phyloP scores from a whole-genome alignment of 2,329 filamentous ascomycete species.

The Ophiostoma himal-ulmi region DNA sequence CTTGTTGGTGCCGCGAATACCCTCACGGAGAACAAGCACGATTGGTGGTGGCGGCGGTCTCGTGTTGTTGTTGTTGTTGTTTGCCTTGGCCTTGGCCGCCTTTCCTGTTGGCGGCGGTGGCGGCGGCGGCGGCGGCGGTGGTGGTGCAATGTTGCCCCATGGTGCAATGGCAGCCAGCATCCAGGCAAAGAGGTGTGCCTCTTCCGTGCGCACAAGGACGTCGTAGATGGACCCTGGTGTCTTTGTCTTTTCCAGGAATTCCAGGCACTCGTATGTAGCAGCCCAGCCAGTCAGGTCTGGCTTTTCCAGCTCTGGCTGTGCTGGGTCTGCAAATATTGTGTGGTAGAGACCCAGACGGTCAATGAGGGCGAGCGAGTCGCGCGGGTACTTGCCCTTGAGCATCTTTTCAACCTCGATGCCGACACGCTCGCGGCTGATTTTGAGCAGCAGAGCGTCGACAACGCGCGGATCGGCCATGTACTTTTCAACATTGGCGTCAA shows the following conservation, averaged over 20 bases:
- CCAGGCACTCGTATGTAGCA: constrained; percentile 58
- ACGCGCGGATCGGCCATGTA: constrained; percentile 79
- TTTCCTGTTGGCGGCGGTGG: constrained; percentile 37
- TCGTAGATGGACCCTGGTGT: constrained; percentile 45
- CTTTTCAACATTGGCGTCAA: constrained; percentile 61
- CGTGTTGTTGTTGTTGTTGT: background rate
- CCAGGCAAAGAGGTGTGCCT: constrained; percentile 71
- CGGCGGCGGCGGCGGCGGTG: constrained; percentile 34
- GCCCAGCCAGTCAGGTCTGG: constrained; percentile 59
- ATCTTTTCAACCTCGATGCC: constrained; percentile 88
- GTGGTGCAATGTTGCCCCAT: constrained; percentile 53
- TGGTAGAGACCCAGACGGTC: constrained; percentile 62
- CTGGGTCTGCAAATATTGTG: constrained; percentile 67
- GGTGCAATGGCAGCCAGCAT: constrained; percentile 67
- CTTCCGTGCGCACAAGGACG: constrained; percentile 54
- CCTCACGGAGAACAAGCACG: constrained; percentile 63
- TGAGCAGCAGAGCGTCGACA: constrained; percentile 68
- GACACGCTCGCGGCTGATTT: constrained; percentile 88
- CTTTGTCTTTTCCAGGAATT: constrained; percentile 42
- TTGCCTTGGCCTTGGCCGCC: constrained; percentile 13
- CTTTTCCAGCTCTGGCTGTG: constrained; percentile 42
- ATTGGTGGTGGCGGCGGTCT: constrained; percentile 46
- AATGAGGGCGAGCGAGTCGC: constrained; percentile 57
- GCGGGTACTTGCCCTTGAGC: constrained; percentile 63
- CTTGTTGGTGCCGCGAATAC: constrained; percentile 74